Percentiles rank a stretch among this genome's conserved stretches.
These are phyloP conservation scores for Fusarium keratoplasticum DNA, from an alignment of 2,329 filamentous ascomycete genomes.

Conservation along the genomic window DNA sequence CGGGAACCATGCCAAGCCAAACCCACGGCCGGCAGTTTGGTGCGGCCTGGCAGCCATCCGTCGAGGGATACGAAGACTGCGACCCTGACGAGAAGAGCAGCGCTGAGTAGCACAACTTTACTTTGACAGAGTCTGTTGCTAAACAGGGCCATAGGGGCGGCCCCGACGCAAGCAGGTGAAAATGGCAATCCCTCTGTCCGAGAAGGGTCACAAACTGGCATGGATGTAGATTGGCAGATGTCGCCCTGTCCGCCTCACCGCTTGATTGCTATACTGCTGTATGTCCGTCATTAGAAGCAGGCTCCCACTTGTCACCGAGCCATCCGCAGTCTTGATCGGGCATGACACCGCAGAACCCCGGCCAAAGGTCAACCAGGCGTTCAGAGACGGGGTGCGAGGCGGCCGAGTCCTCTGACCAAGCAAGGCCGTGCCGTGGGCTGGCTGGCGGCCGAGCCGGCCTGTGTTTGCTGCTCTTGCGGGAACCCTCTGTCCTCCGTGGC, in stretches of 20 bases:
- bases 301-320: conserved; percentile 12
- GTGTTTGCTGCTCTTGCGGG: conserved; percentile 16
- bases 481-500: conserved; percentile 22
- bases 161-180: conserved; percentile 25
- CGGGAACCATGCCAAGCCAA: not conserved
- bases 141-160: conserved; percentile 15
- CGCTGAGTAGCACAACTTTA: conserved; percentile 1
- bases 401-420: conserved; percentile 15
- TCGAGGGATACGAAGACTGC: conserved; percentile 2
- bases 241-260: conserved; percentile 27
- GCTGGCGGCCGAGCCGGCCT: conserved; percentile 23
- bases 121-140: not conserved
- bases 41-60: not conserved
- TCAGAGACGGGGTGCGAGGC: conserved; percentile 11
- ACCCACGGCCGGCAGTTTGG: conserved; percentile 10
- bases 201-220: conserved; percentile 6
- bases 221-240: conserved; percentile 15
- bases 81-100: not conserved
- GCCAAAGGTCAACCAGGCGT: conserved; percentile 9
- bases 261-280: conserved; percentile 17
- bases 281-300: not conserved
- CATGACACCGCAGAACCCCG: conserved; percentile 7
- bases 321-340: conserved; percentile 15
- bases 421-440: conserved; percentile 14
- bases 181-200: conserved; percentile 25